Conservation (phyloP, 2,329 filamentous ascomycete species). For the Alternaria infectoria region DNA sequence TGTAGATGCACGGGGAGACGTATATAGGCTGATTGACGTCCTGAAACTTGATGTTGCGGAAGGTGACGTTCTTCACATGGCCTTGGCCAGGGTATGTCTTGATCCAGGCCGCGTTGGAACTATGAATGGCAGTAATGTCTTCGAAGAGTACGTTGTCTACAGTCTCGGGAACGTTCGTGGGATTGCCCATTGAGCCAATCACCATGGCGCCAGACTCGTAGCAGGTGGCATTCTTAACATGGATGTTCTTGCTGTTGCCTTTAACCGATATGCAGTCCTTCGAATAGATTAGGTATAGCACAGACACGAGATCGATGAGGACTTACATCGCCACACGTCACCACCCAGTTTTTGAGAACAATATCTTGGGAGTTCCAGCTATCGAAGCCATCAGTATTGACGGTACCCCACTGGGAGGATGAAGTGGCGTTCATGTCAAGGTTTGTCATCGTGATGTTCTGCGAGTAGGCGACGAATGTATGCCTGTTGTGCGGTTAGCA, state of each 20-base stretch:
- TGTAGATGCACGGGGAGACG: conserved; percentile 56
- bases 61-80: conserved; percentile 54
- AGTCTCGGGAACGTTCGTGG: conserved; percentile 60
- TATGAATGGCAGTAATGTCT: conserved; percentile 36
- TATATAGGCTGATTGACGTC: conserved; percentile 59
- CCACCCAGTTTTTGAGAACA: conserved; percentile 54
- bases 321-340: conserved; percentile 41
- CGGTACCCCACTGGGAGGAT: conserved; percentile 53
- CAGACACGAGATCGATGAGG: conserved; percentile 14
- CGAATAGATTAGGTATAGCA: conserved; percentile 46
- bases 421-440: conserved; percentile 59
- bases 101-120: conserved; percentile 39
- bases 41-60: conserved; percentile 46
- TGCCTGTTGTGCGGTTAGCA: conserved; percentile 34
- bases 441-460: conserved; percentile 61
- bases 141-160: conserved; percentile 58
- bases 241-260: conserved; percentile 64
- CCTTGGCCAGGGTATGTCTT: conserved; percentile 48
- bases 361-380: conserved; percentile 60
- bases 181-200: conserved; percentile 66
- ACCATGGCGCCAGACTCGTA: conserved; percentile 65
- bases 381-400: conserved; percentile 60
- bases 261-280: conserved; percentile 68
- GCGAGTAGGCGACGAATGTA: conserved; percentile 54
- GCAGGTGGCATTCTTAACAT: conserved; percentile 66